These are phyloP conservation scores for Alternaria sp. DNA, from an alignment of 2,329 filamentous ascomycete species.

Conservation along the genomic window DNA sequence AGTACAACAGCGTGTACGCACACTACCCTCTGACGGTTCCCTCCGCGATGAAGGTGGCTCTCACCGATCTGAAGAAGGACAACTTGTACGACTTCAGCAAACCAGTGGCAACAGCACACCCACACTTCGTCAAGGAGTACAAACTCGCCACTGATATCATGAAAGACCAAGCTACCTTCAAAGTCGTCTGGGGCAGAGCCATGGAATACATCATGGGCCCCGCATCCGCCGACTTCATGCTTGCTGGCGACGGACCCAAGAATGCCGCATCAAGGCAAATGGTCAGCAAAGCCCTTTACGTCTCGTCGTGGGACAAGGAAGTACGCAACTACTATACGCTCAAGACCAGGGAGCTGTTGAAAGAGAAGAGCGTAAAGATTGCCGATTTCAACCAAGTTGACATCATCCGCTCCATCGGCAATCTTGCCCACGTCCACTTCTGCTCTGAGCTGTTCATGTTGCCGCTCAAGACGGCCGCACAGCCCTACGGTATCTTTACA, in stretches of 20 bases:
- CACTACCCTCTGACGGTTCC: conserved; percentile 79
- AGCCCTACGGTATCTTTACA: conserved; percentile 59
- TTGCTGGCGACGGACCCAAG: conserved; percentile 49
- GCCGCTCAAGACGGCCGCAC: conserved; percentile 60
- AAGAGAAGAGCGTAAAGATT: conserved; percentile 69
- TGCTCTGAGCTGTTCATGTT: conserved; percentile 61
- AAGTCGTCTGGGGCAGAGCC: conserved; percentile 67
- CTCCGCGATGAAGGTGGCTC: conserved; percentile 72
- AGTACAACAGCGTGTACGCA: conserved; percentile 77
- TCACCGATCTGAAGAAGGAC: conserved; percentile 70
- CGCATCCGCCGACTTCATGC: conserved; percentile 62
- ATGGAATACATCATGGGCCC: conserved; percentile 68
- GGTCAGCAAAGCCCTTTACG: conserved; percentile 63
- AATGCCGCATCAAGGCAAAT: conserved; percentile 39
- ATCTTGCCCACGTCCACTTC: conserved; percentile 62
- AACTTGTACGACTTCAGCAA: conserved; percentile 73
- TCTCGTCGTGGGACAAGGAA: conserved; percentile 66
- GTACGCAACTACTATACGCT: conserved; percentile 72
- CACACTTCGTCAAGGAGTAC: conserved; percentile 64
- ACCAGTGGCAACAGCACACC: conserved; percentile 57
- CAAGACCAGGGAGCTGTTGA: conserved; percentile 67
- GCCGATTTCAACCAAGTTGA: conserved; percentile 71
- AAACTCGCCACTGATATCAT: conserved; percentile 69
- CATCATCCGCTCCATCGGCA: conserved; percentile 66
- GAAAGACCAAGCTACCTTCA: conserved; percentile 66